Evolutionary conservation across 306 rosid species (phyloP).

Genomic region (Albizia julibrissin): DNA sequence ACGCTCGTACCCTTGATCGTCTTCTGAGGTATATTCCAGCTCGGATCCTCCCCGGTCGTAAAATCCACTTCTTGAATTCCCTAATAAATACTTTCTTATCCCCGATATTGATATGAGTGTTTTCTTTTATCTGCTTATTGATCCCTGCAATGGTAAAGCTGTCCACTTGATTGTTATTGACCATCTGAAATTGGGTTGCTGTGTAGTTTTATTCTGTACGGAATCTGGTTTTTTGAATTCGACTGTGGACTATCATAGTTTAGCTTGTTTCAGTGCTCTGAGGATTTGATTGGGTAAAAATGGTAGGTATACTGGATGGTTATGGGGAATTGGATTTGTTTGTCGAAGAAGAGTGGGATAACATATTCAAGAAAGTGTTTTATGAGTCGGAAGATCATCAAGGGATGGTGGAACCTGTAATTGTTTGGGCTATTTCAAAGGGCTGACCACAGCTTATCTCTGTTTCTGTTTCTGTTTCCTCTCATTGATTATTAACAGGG

Average conservation of each 20-base stretch:
- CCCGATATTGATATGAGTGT: conserved; percentile 1
- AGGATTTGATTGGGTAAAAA: background rate
- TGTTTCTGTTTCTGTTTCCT: conserved; percentile 11
- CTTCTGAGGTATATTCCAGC: conserved; percentile 9
- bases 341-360: background rate
- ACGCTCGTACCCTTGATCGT: conserved; percentile 28
- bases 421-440: background rate
- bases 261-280: background rate
- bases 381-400: conserved; percentile 18
- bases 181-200: conserved; percentile 6
- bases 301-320: background rate
- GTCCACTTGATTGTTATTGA: conserved; percentile 1
- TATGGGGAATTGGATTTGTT: background rate
- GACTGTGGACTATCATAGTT: conserved; percentile 12
- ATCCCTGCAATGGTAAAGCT: conserved; percentile 26
- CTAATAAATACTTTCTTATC: background rate
- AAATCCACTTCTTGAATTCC: conserved; percentile 22
- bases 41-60: conserved; percentile 11
- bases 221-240: conserved; percentile 25
- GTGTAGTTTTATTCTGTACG: background rate
- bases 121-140: background rate
- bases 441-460: conserved; percentile 3
- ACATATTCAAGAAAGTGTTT: background rate
- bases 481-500: background rate
- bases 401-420: background rate